A percentile compares a stretch with the other conserved stretches of the same genome.
Conservation (phyloP, 2,329 filamentous ascomycete species). For the Neophaeococcomyces mojaviensis region DNA sequence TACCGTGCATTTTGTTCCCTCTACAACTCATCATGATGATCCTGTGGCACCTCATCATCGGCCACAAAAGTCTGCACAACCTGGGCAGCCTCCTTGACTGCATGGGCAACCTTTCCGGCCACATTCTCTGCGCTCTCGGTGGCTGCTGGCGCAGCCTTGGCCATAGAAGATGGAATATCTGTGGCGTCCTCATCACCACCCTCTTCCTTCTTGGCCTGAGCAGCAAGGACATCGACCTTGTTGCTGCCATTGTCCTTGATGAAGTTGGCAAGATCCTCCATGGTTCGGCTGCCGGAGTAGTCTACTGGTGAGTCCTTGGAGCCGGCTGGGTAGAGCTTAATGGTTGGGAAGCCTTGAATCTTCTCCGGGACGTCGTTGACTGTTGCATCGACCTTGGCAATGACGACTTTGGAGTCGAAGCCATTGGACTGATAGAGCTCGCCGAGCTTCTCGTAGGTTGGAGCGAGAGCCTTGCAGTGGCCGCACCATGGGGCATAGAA, state of each 20-base stretch:
- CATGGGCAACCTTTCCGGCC: conserved; percentile 56
- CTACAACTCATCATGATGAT: conserved; percentile 14
- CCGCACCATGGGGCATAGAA: conserved; percentile 89
- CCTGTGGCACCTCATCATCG: conserved; percentile 16
- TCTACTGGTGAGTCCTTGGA: conserved; percentile 76
- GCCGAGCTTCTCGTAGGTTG: conserved; percentile 60
- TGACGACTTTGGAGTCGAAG: conserved; percentile 52
- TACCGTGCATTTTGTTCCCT: conserved; percentile 34
- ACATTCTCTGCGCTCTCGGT: conserved; percentile 12
- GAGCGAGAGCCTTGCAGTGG: conserved; percentile 62
- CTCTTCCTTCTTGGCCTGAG: conserved; percentile 49
- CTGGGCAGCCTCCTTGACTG: conserved; percentile 55
- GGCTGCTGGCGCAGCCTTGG: conserved; percentile 23
- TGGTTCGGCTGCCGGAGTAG: conserved; percentile 78
- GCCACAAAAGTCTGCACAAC: conserved; percentile 37
- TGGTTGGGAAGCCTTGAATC: conserved; percentile 96
- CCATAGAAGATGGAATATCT: conserved; percentile 22
- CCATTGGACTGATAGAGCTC: conserved; percentile 47
- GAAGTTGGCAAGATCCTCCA: conserved; percentile 88
- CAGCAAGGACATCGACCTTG: conserved; percentile 60
- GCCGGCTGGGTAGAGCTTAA: conserved; percentile 94
- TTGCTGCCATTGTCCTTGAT: conserved; percentile 92
- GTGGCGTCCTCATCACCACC: conserved; percentile 32
- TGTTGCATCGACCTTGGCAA: conserved; percentile 92
- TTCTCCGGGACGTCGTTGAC: conserved; percentile 94